Conservation (phyloP, 345 rosid genomes). For the Cardamine chenopodiifolia region DNA sequence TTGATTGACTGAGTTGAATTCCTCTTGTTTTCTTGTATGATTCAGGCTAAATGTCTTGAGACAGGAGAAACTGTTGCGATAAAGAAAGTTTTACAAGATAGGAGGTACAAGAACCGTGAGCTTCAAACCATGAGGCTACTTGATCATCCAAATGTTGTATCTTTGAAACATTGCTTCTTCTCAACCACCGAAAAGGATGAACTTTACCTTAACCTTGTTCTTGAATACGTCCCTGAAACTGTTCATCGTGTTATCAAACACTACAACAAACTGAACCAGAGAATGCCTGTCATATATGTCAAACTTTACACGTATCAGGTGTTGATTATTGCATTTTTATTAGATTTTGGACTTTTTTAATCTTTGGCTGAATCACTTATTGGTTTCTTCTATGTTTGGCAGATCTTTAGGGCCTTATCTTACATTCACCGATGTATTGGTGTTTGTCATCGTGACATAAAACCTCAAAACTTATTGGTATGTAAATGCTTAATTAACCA, state of each 20-base stretch:
- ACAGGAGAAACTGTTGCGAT: constrained; percentile 96
- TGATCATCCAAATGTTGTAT: constrained; percentile 91
- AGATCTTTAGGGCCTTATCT: constrained; percentile 93
- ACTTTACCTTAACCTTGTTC: constrained; percentile 93
- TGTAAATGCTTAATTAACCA: neutral
- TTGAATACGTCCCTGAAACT: constrained; percentile 96
- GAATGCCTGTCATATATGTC: constrained; percentile 90
- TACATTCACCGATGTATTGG: constrained; percentile 88
- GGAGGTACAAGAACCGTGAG: constrained; percentile 97
- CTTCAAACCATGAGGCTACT: constrained; percentile 97
- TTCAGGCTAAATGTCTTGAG: constrained; percentile 91
- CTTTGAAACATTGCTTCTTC: constrained; percentile 94
- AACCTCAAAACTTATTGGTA: constrained; percentile 99
- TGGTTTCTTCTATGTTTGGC: constrained; percentile 35
- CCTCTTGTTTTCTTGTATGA: neutral
- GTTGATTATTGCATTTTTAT: constrained; percentile 3
- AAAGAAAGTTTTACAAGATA: constrained; percentile 96
- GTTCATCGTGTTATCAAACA: constrained; percentile 92
- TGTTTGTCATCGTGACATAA: constrained; percentile 94
- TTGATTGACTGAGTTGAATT: neutral
- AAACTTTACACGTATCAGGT: constrained; percentile 97
- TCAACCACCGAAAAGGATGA: constrained; percentile 96
- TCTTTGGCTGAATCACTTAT: constrained; percentile 49
- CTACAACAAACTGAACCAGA: constrained; percentile 83
- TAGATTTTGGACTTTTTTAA: neutral